Percentiles rank a stretch among this genome's conserved stretches.
phyloP scores from a whole-genome alignment of 495 filamentous ascomycete genomes.

The Lepidopterella palustris region DNA sequence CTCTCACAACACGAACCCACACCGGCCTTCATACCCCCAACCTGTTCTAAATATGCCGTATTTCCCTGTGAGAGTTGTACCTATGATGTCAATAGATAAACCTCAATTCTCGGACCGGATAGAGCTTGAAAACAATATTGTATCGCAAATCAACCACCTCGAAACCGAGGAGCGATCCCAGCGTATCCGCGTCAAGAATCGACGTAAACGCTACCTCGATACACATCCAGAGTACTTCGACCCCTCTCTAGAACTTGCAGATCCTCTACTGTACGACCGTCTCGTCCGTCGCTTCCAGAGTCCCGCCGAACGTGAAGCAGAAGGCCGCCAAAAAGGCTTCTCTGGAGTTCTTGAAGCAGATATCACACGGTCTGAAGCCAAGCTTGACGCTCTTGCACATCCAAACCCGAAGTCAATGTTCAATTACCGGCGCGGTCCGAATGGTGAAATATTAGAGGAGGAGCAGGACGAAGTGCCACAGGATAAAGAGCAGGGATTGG shows the following conservation, averaged over 20 bases:
- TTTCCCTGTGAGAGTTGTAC: not conserved
- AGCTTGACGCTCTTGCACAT: constrained; percentile 55
- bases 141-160: not conserved
- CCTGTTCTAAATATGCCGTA: constrained; percentile 6
- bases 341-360: constrained; percentile 66
- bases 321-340: constrained; percentile 66
- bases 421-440: constrained; percentile 39
- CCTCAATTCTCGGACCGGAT: not conserved
- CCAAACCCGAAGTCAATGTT: constrained; percentile 48
- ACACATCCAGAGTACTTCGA: constrained; percentile 59
- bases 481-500: constrained; percentile 57
- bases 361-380: constrained; percentile 64
- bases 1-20: not conserved
- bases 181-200: constrained; percentile 48
- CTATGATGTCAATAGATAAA: constrained; percentile 3
- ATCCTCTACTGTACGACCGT: constrained; percentile 73
- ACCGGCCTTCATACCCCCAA: not conserved
- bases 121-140: not conserved
- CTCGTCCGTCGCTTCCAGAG: constrained; percentile 73
- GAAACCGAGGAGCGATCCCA: constrained; percentile 1
- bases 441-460: constrained; percentile 52
- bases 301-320: constrained; percentile 62
- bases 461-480: constrained; percentile 52
- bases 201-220: constrained; percentile 59
- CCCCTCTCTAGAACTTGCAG: constrained; percentile 42